Percentiles rank a stretch among this genome's conserved stretches.
These are phyloP conservation scores for Auxenochlorella protothecoides DNA, from an alignment of 139 green algal species.

Conservation along the genomic window DNA sequence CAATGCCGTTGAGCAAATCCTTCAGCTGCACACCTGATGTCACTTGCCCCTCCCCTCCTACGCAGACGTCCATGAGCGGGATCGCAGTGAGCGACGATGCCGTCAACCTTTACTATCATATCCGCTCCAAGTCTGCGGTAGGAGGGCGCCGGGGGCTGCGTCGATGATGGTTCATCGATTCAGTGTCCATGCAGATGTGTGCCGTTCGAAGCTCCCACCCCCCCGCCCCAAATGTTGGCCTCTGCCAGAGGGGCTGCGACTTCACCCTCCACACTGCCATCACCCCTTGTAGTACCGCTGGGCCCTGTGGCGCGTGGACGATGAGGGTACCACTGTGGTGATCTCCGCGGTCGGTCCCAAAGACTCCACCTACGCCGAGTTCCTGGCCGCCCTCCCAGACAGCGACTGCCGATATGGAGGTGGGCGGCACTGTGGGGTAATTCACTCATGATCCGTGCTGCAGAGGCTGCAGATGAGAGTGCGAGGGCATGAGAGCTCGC, in stretches of 20 bases:
- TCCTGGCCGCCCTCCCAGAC: slow-evolving; percentile 51
- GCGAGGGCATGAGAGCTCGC: not conserved
- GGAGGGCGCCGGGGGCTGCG: not conserved
- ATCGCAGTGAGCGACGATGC: slow-evolving; percentile 63
- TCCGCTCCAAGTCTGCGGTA: slow-evolving; percentile 64
- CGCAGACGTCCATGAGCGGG: slow-evolving; percentile 78
- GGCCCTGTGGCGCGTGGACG: slow-evolving; percentile 71
- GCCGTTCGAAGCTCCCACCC: too few relatives aligned
- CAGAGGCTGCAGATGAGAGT: not conserved
- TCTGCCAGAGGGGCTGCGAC: not conserved
- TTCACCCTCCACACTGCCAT: not conserved
- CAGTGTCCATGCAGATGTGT: too few relatives aligned
- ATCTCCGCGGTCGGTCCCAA: slow-evolving; percentile 51
- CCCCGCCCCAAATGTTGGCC: too few relatives aligned
- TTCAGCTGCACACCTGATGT: too few relatives aligned
- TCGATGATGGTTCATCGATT: not conserved
- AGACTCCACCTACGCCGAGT: slow-evolving; percentile 52
- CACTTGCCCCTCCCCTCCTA: not conserved
- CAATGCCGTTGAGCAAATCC: too few relatives aligned
- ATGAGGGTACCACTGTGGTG: slow-evolving; percentile 51
- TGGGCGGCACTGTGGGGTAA: slow-evolving; percentile 11
- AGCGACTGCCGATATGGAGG: slow-evolving; percentile 69
- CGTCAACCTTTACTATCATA: slow-evolving; percentile 78
- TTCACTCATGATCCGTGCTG: too few relatives aligned
- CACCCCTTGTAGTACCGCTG: slow-evolving; percentile 53